These are phyloP conservation scores for Handroanthus guayacan DNA, from an alignment of 257 asterid genomes.

Conservation along the genomic window DNA sequence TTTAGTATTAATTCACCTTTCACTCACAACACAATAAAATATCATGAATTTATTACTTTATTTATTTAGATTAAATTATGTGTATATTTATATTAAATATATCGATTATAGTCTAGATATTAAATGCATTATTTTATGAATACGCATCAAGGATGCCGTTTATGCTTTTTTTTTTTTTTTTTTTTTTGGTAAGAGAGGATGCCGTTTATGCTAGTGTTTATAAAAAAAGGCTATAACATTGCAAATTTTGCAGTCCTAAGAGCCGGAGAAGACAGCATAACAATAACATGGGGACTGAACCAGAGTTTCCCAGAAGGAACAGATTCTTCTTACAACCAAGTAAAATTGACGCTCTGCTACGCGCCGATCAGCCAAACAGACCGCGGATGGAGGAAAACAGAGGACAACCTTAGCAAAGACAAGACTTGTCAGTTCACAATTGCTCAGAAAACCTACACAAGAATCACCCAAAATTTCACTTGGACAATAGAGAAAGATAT, in stretches of 20 bases:
- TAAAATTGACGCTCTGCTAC: slow-evolving; percentile 9
- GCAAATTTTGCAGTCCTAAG: background rate
- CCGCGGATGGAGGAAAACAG: slow-evolving; percentile 1
- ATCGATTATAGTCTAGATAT: too few relatives aligned
- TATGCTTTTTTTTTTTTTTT: too few relatives aligned
- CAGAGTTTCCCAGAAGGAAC: background rate
- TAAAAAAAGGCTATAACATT: background rate
- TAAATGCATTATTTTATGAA: too few relatives aligned
- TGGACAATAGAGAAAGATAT: background rate
- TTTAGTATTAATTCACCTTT: too few relatives aligned
- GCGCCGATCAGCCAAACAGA: background rate
- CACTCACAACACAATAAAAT: too few relatives aligned
- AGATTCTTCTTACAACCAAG: background rate
- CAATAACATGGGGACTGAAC: slow-evolving; percentile 1
- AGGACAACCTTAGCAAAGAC: slow-evolving; percentile 19
- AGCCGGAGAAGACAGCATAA: slow-evolving; percentile 10
- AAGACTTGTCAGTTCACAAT: slow-evolving; percentile 27
- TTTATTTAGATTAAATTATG: too few relatives aligned
- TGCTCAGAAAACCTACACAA: background rate
- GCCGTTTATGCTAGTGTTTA: too few relatives aligned
- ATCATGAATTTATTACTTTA: too few relatives aligned
- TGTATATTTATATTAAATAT: too few relatives aligned
- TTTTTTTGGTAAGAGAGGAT: too few relatives aligned
- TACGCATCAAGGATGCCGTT: too few relatives aligned
- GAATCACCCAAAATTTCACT: background rate